phyloP scores from a whole-genome alignment of 108 stramenopile genomes.

The Mayamaea pseudoterrestris region DNA sequence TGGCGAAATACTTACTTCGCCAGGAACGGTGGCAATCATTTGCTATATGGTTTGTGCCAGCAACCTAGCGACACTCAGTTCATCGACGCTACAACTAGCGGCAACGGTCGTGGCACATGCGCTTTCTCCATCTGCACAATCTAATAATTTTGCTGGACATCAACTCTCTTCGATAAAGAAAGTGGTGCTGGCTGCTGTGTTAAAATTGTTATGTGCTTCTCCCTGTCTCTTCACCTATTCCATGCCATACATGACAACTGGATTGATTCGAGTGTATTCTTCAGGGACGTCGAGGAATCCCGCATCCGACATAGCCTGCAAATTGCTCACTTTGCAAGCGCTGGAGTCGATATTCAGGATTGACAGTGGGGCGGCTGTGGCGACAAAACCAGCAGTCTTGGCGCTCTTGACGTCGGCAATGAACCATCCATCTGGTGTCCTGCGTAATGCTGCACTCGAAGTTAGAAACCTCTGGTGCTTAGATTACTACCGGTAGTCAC shows the following conservation, averaged over 20 bases:
- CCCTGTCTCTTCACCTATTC: constrained; percentile 2
- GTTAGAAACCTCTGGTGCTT: constrained; percentile 37
- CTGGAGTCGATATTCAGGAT: constrained; percentile 20
- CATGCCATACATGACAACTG: constrained; percentile 7
- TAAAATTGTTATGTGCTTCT: constrained; percentile 17
- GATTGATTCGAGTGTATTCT: constrained; percentile 21
- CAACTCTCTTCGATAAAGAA: constrained; percentile 12
- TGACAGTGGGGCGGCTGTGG: too few species aligned
- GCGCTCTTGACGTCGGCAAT: too few species aligned
- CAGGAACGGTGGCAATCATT: constrained; percentile 8
- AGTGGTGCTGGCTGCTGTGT: constrained; percentile 15
- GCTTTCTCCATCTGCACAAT: too few species aligned
- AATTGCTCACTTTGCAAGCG: constrained; percentile 27
- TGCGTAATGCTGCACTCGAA: constrained; percentile 32
- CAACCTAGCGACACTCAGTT: neutral
- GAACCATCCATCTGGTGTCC: constrained; percentile 23
- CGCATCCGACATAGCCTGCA: constrained; percentile 14
- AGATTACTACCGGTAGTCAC: too few species aligned
- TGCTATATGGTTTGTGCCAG: constrained; percentile 22
- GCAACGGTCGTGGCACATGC: constrained; percentile 6
- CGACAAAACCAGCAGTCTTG: too few species aligned
- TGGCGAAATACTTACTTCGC: neutral
- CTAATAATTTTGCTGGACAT: neutral
- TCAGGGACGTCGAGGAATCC: constrained; percentile 7
- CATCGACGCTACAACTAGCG: neutral